These are phyloP conservation scores for Coemansia erecta DNA, from an alignment of 192 early-diverging fungal genomes.

Conservation along the genomic window DNA sequence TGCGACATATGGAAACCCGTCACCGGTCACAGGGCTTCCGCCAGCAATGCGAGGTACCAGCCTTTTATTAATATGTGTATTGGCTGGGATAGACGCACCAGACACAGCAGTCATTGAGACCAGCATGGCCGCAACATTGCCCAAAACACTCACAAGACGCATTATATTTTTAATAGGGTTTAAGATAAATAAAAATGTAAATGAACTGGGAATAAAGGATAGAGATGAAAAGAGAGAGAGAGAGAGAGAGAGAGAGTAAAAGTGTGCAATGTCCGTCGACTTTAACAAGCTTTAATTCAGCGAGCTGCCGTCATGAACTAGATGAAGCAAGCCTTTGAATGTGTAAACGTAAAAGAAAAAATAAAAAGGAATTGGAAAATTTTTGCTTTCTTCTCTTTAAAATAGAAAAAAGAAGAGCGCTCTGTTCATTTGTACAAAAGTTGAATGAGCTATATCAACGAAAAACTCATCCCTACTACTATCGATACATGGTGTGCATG, in stretches of 20 bases:
- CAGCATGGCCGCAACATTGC: not conserved
- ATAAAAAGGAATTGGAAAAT: not conserved
- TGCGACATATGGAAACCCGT: constrained; percentile 25
- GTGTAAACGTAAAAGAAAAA: not conserved
- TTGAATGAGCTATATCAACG: not conserved
- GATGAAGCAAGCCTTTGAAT: too few species aligned
- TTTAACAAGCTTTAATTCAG: too few species aligned
- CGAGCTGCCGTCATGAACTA: too few species aligned
- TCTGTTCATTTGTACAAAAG: not conserved
- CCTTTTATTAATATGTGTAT: not conserved
- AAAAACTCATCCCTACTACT: too few species aligned
- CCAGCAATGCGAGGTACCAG: constrained; percentile 32
- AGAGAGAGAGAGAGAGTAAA: constrained; percentile 1
- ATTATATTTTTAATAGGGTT: not conserved
- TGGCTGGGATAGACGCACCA: not conserved
- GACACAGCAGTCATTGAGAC: not conserved
- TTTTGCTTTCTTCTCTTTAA: not conserved
- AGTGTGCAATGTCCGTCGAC: not conserved
- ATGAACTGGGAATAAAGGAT: not conserved
- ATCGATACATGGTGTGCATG: too few species aligned
- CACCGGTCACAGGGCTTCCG: constrained; percentile 11
- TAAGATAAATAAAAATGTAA: not conserved
- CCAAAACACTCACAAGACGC: not conserved
- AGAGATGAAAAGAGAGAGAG: constrained; percentile 7
- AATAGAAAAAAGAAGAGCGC: not conserved